Evolutionary conservation across 140 eudicot genomes (phyloP), one percentile per base, ranked within the genome.

Genomic region (Erigeron philadelphicus): DNA sequence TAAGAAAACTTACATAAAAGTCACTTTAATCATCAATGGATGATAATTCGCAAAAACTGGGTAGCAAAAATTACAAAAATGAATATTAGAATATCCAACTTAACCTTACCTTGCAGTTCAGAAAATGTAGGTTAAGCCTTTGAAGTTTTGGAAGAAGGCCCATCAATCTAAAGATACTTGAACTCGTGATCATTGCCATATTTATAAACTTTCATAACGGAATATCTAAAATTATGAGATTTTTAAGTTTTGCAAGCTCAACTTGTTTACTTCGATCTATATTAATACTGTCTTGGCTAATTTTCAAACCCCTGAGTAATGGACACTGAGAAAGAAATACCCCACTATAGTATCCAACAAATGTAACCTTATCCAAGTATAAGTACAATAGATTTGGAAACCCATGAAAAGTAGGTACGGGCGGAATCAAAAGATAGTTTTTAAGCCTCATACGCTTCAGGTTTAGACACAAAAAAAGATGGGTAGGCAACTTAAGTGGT

Each of bases 381-480:
- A 56, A 54, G 42, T 64, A 53, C 43, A 55, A 16, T 9, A 54
- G 74, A 42, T 69, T 38, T 40, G 38, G 74, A 54, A 54, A 69
- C 40, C 53, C 54, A 52, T 6, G 19, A 69, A 40, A 40, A 52
- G 18, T 7, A 54, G 40, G 41, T 13, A n/a, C 17, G 7, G 54
- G 11, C 4, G 3, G 4, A 11, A 1, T 3, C 11, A 69, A 69
- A 12, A 7, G 6, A 17, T 64, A 69, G 41, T 42, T 42, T 38
- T 7, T 0, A 10, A 69, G 52, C 48, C 11, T 41, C 74, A 69
- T 38, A 69, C 12, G 53, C 15, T 16, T 53, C 64, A 69, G 15
- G 18, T 42, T 17, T 9, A 54, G 62, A 69, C 74, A 69, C 16
- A 53, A 69, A 40, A 69, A 69, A 9, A 69, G 40, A 52, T 54